A percentile compares a stretch with the other conserved stretches of the same genome.
phyloP scores from a whole-genome alignment of 78 protist species.

The Protostelium mycophagum region DNA sequence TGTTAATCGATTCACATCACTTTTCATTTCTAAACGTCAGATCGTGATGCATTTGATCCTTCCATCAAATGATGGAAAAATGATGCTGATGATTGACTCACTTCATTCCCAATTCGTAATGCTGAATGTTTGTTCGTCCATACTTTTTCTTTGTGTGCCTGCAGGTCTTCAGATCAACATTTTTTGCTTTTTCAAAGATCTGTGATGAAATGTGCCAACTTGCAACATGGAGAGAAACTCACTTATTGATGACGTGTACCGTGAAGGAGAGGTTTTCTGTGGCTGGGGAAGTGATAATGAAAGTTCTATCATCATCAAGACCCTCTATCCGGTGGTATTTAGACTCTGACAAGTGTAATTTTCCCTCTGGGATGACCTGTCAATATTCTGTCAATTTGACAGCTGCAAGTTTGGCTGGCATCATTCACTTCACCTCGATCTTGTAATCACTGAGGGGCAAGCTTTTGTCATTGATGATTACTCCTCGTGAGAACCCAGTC shows the following conservation, averaged over 20 bases:
- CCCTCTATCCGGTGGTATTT: not conserved
- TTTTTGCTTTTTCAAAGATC: too few relatives aligned
- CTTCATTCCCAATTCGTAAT: not conserved
- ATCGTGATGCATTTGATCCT: too few relatives aligned
- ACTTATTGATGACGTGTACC: not conserved
- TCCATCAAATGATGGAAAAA: not conserved
- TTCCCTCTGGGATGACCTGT: not conserved
- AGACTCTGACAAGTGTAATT: not conserved
- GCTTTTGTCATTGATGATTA: not conserved
- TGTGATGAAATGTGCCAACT: not conserved
- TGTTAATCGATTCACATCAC: too few relatives aligned
- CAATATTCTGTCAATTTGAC: too few relatives aligned
- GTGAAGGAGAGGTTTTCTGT: not conserved
- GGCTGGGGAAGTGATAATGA: not conserved
- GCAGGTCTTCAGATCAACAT: too few relatives aligned
- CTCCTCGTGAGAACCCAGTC: not conserved
- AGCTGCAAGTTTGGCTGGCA: not conserved
- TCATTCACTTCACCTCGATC: not conserved
- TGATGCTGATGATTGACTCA: not conserved
- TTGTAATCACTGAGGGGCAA: not conserved
- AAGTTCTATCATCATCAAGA: not conserved
- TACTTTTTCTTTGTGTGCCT: not conserved
- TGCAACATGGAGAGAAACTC: not conserved
- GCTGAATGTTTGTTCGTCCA: not conserved
- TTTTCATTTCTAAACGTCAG: too few relatives aligned